Evolutionary conservation across 805 yeast genomes (phyloP), one percentile per base, ranked within the genome.

Genomic region (Kuraishia borneana): DNA sequence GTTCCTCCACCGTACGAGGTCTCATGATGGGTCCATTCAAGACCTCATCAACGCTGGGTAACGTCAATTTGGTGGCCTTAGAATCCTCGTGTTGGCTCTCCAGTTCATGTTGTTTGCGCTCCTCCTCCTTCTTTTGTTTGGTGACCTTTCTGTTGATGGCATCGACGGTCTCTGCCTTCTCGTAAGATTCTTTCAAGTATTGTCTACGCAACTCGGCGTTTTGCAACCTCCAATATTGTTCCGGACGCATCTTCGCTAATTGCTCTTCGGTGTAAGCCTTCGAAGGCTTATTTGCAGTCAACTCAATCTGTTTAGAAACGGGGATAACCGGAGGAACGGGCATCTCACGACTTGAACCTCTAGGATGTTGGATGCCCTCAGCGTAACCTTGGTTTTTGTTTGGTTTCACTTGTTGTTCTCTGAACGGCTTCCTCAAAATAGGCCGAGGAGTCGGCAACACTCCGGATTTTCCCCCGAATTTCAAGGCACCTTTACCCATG

Each of bases 361-460:
- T 65, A 44, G 83, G 96, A 58, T 71, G 76, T 43, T 76, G 68
- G 33, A 72, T 69, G 40, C 76, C 80, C 34, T 72, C 75, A 20
- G 88, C 94, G 53, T 76, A 83, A 10, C 87, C 88, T 14, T 73
- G 68, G 36, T 67, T 62, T 23, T 66, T 57, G 34, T 67, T 68
- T 26, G 66, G 63, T 13, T 62, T 67, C 37, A 61, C 68, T 40
- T 66, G 67, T 39, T 62, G 50, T 21, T 74, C 77, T 42, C 69
- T 67, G 32, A 67, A 63, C 4, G 87, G 83, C 36, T 72, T 70
- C 46, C 76, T 82, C 58, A 88, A 73, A 21, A 84, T 75, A 26
- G 77, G 73, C 47, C 95, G 76, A 7, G 83, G 76, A 36, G 60
- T 64, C 32, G 96, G 96, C 42, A 88, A 65, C 33, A 83, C 65